Conservation (phyloP, 352 stramenopile genomes). For the Globisporangium spiculum region DNA sequence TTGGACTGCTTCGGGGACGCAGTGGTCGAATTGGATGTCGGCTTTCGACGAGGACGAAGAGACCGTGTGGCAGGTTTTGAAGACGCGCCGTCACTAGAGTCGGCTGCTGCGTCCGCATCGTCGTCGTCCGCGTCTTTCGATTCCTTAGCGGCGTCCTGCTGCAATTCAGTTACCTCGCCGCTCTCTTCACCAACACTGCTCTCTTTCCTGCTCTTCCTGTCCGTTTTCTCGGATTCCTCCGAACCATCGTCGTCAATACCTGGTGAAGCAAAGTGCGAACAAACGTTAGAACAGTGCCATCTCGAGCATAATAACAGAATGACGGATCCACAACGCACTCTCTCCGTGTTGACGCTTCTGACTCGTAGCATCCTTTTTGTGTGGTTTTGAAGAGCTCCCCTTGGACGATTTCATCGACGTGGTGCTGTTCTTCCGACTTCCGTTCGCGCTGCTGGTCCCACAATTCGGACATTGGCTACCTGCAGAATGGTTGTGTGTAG, state of each 20-base stretch:
- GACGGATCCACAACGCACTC: constrained; percentile 23
- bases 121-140: constrained; percentile 29
- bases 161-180: constrained; percentile 13
- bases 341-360: constrained; percentile 26
- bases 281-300: neutral
- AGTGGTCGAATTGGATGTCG: constrained; percentile 27
- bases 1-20: constrained; percentile 28
- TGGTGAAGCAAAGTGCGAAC: neutral
- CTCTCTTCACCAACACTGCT: constrained; percentile 20
- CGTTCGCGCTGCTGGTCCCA: constrained; percentile 6
- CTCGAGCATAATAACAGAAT: neutral
- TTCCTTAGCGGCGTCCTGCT: constrained; percentile 15
- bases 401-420: constrained; percentile 23
- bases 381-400: constrained; percentile 16
- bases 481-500: neutral
- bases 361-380: constrained; percentile 22
- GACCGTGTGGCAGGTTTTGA: constrained; percentile 39
- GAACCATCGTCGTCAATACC: constrained; percentile 21
- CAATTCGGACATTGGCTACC: constrained; percentile 41
- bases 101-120: constrained; percentile 38
- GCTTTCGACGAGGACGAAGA: constrained; percentile 53
- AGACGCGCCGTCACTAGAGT: constrained; percentile 46
- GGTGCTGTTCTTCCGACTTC: constrained; percentile 17
- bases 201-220: constrained; percentile 16
- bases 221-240: constrained; percentile 21